A percentile compares a stretch with the other conserved stretches of the same genome.
phyloP scores from a whole-genome alignment of 108 stramenopile genomes.

The Ochromonas danica region DNA sequence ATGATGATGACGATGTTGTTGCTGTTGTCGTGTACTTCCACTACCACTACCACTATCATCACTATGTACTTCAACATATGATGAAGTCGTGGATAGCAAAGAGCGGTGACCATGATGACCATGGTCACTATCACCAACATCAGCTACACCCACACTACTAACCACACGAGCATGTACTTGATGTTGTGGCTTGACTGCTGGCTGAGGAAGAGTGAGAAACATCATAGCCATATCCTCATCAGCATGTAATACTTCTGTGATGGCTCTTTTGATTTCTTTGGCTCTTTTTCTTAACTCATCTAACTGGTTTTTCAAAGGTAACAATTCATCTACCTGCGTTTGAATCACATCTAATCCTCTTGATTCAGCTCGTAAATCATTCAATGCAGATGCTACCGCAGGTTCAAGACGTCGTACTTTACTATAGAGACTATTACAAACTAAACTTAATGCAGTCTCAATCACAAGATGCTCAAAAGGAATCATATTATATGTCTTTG shows the following conservation, averaged over 20 bases:
- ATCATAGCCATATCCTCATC: slow-evolving; percentile 56
- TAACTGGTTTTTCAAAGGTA: slow-evolving; percentile 49
- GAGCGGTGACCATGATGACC: too few relatives aligned
- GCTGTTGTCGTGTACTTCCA: too few relatives aligned
- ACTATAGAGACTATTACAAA: slow-evolving; percentile 3
- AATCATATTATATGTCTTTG: neutral
- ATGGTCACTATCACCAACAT: too few relatives aligned
- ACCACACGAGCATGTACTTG: neutral
- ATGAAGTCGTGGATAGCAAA: neutral
- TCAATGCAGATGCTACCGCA: neutral
- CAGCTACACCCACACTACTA: neutral
- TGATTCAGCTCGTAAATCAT: slow-evolving; percentile 7
- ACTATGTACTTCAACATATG: neutral
- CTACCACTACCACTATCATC: neutral
- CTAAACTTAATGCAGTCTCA: slow-evolving; percentile 39
- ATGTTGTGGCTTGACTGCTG: too few relatives aligned
- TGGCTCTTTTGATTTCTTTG: slow-evolving; percentile 43
- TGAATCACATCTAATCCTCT: slow-evolving; percentile 34
- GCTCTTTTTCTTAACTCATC: slow-evolving; percentile 48
- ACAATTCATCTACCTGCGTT: slow-evolving; percentile 42
- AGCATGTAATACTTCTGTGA: slow-evolving; percentile 47
- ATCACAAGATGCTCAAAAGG: slow-evolving; percentile 43
- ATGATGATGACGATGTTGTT: neutral
- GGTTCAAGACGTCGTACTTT: slow-evolving; percentile 1
- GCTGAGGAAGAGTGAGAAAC: slow-evolving; percentile 38